Evolutionary conservation across 306 rosid species (phyloP).

Genomic region (Inga leiocalycina): DNA sequence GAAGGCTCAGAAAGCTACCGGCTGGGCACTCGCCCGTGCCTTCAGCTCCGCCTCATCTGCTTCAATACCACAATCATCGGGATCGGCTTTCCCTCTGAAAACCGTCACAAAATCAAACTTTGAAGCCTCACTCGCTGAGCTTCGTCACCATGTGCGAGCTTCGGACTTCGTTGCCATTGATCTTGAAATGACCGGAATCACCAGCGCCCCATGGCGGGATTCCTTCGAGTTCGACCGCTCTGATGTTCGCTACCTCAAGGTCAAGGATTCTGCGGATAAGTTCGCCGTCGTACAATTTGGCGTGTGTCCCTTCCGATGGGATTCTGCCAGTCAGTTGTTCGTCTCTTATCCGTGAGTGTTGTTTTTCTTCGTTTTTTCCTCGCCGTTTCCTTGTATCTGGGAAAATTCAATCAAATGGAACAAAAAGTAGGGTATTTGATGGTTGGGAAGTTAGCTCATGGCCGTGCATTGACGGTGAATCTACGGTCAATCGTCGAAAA

Average conservation of each 20-base stretch:
- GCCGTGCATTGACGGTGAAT: not conserved
- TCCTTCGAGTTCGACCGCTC: constrained; percentile 78
- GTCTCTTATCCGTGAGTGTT: constrained; percentile 74
- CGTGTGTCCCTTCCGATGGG: constrained; percentile 95
- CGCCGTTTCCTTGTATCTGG: not conserved
- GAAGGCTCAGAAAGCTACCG: constrained; percentile 34
- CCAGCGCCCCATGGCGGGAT: constrained; percentile 97
- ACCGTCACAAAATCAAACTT: constrained; percentile 81
- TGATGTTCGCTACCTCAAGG: constrained; percentile 83
- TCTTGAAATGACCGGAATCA: constrained; percentile 92
- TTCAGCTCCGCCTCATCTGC: constrained; percentile 37
- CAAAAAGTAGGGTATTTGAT: not conserved
- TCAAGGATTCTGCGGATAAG: constrained; percentile 86
- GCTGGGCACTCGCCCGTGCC: constrained; percentile 55
- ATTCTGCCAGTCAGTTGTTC: constrained; percentile 54
- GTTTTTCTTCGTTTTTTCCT: not conserved
- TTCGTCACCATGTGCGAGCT: constrained; percentile 65
- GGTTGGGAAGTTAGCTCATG: not conserved
- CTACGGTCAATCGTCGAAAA: not conserved
- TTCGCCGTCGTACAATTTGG: constrained; percentile 92
- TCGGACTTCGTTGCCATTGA: constrained; percentile 91
- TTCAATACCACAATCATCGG: constrained; percentile 34
- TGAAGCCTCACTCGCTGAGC: constrained; percentile 64
- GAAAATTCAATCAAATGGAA: not conserved
- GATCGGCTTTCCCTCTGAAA: constrained; percentile 59